Base-by-base conservation (phyloP, 2,329 filamentous ascomycete genomes). In the Thielaviopsis musarum region DNA sequence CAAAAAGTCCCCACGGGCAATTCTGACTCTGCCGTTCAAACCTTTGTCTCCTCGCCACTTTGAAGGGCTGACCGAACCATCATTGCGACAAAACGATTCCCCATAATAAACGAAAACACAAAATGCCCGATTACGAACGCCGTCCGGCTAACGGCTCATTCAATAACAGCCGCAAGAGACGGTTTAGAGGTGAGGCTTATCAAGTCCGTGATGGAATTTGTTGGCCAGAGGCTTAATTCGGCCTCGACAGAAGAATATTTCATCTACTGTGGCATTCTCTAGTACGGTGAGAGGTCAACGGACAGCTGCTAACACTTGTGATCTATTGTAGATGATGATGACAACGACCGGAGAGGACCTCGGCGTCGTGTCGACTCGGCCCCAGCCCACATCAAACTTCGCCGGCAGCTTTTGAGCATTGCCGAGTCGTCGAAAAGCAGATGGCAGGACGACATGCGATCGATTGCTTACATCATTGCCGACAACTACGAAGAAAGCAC, bases 401-500 rank as follows among this genome's bases (percentile, higher is more conserved):
- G 88, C 65, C 86, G 85, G 67, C 87, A 91, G 71, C 78, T 95
- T 55, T 76, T 94, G 57, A 78, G 81, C 60, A 83, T 95, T 66
- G 89, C 88, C 63, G 90, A 95, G 73, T 89, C 87, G 66, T 84
- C 87, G 60, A 75, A 90, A 66, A 83, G 85, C 65, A 80, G 82
- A 66, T 87, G 86, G 70, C 83, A 90, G 67, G 88, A 94, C 65
- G 88, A 93, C 69, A 82, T 89, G 45, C 77, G 80, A 60, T 77
- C 78, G 56, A 85, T 94, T 66, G 88, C 87, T 34, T 87, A 84
- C 66, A 80, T 85, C 55, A 81, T 95, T 17, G 79, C 84, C 34
- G 88, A 95, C 52, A 86, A 94, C 70, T 87, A 86, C 68, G 90
- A 94, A n/a, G 87, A 94, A 68, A 82, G 85, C 65, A 59, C 53